phyloP scores from a whole-genome alignment of 2,329 filamentous ascomycete species.

The Grosmannia clavigera region DNA sequence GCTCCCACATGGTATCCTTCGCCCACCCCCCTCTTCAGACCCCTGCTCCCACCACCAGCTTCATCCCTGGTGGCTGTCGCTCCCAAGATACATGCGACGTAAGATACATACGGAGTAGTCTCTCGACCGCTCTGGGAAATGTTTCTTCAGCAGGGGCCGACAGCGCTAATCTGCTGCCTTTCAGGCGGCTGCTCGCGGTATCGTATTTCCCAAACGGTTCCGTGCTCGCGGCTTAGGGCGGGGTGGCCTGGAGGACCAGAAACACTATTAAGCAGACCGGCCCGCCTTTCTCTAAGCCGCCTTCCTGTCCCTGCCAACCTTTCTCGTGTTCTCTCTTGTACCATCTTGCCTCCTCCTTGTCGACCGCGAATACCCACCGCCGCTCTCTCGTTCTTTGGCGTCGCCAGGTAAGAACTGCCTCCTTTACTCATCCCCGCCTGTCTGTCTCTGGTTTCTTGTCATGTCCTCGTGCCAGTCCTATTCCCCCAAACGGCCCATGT shows the following conservation, averaged over 20 bases:
- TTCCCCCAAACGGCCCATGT: not conserved
- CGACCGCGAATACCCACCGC: no score
- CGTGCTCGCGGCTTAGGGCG: not conserved
- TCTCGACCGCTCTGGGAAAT: not conserved
- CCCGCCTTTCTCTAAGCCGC: conserved; percentile 1
- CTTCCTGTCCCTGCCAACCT: not conserved
- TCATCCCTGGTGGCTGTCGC: no score
- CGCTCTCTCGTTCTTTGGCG: not conserved
- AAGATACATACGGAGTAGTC: not conserved
- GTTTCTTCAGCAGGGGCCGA: not conserved
- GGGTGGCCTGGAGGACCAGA: not conserved
- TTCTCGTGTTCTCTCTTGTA: not conserved
- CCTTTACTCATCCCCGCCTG: no score
- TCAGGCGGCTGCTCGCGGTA: not conserved
- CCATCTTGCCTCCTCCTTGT: not conserved
- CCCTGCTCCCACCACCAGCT: not conserved
- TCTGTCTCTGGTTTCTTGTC: no score
- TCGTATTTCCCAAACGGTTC: not conserved
- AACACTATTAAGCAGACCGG: conserved; percentile 5
- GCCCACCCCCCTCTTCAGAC: not conserved
- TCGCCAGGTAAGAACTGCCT: not conserved
- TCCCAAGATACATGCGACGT: no score
- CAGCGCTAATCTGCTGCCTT: not conserved
- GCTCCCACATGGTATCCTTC: not conserved
- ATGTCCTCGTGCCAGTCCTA: no score